These are phyloP conservation scores for Pinus tabuliformis DNA, from an alignment of 75 land plant species.

Conservation along the genomic window DNA sequence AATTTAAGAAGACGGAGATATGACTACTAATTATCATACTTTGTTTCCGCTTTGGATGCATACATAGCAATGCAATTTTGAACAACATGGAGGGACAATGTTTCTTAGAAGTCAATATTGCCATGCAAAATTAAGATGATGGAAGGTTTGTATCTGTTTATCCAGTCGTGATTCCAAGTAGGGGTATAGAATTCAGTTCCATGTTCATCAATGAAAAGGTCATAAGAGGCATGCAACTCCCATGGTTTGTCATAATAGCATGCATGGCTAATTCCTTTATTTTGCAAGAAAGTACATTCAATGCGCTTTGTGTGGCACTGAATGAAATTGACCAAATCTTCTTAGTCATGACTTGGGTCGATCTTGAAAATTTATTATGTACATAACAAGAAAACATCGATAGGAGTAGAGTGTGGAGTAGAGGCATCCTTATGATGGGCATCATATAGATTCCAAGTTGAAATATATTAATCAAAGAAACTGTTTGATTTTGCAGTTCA, in stretches of 20 bases:
- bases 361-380: too few relatives aligned
- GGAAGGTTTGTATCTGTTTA: background rate
- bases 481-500: background rate
- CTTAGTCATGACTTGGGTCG: background rate
- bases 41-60: background rate
- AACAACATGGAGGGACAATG: background rate
- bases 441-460: background rate
- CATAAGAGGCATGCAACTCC: background rate
- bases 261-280: background rate
- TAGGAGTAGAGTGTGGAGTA: background rate
- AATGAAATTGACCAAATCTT: background rate
- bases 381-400: background rate
- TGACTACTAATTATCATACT: too few relatives aligned
- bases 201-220: background rate
- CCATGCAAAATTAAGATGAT: too few relatives aligned
- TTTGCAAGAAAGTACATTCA: background rate
- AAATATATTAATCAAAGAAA: background rate
- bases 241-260: background rate
- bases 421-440: background rate
- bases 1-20: too few relatives aligned
- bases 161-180: background rate
- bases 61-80: background rate
- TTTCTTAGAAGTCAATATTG: background rate
- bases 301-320: background rate
- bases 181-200: background rate